Evolutionary conservation across 805 yeast species (phyloP).

Genomic region (Ogataea methylovora): DNA sequence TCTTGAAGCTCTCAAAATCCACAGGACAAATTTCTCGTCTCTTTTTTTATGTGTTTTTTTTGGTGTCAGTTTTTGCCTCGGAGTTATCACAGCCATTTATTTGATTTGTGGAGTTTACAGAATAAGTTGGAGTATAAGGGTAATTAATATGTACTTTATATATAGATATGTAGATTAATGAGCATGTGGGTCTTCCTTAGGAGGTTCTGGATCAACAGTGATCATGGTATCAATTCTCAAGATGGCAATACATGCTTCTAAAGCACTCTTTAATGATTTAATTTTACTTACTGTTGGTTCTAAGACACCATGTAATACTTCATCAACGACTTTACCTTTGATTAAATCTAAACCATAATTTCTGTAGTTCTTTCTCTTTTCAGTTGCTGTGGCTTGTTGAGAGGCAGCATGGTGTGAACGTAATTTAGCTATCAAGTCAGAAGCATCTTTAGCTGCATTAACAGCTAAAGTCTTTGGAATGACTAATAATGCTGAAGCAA

Average conservation of each 20-base stretch:
- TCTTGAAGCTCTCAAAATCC: no score
- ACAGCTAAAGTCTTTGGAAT: constrained; percentile 96
- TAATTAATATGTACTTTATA: no score
- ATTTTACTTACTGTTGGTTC: constrained; percentile 94
- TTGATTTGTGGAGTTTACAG: no score
- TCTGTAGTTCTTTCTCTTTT: constrained; percentile 76
- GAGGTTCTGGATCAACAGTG: constrained; percentile 92
- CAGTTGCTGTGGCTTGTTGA: constrained; percentile 74
- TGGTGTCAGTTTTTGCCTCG: no score
- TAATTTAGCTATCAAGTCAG: constrained; percentile 89
- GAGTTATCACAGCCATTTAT: no score
- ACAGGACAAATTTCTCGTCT: no score
- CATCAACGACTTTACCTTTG: constrained; percentile 88
- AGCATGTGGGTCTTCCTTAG: constrained; percentile 85
- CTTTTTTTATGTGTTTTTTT: no score
- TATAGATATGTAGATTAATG: constrained; percentile 32
- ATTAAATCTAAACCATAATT: constrained; percentile 90
- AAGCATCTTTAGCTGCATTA: constrained; percentile 95
- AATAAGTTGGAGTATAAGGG: no score
- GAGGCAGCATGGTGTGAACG: constrained; percentile 96
- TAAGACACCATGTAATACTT: constrained; percentile 74
- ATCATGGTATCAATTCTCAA: constrained; percentile 98
- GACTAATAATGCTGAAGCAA: constrained; percentile 80
- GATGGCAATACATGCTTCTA: constrained; percentile 97
- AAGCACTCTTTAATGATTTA: constrained; percentile 87